Percentiles rank a stretch among this genome's conserved stretches.
These are phyloP conservation scores for Penicillium sp. DNA, from an alignment of 2,329 filamentous ascomycete species.

Conservation along the genomic window DNA sequence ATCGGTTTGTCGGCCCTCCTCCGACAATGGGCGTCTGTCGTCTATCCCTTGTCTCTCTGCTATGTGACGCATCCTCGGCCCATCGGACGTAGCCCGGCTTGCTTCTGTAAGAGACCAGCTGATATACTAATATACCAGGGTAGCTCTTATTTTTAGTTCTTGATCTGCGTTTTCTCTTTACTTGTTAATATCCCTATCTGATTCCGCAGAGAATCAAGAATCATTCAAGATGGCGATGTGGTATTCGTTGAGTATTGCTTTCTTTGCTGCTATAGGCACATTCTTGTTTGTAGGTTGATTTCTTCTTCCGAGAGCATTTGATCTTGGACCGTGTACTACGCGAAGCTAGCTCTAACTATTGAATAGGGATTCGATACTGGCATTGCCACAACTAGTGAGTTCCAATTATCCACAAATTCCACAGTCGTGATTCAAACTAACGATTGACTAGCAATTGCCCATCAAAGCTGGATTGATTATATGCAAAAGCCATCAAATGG, in stretches of 20 bases:
- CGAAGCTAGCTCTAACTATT: slow-evolving; percentile 3
- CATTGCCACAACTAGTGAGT: slow-evolving; percentile 59
- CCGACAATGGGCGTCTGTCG: slow-evolving; percentile 20
- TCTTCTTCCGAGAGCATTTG: background rate
- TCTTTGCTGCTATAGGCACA: slow-evolving; percentile 60
- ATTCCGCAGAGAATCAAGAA: slow-evolving; percentile 5
- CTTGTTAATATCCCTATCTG: background rate
- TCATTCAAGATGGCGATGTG: slow-evolving; percentile 38
- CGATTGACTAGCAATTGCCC: slow-evolving; percentile 52
- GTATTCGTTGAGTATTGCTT: slow-evolving; percentile 54
- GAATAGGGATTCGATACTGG: slow-evolving; percentile 59
- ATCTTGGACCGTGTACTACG: background rate
- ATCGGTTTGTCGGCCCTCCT: slow-evolving; percentile 27
- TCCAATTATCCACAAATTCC: background rate
- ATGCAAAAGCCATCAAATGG: slow-evolving; percentile 57
- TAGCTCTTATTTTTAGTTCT: background rate
- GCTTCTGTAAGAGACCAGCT: slow-evolving; percentile 1
- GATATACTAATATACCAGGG: slow-evolving; percentile 8
- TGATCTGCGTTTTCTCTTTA: background rate
- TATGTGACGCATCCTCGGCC: slow-evolving; percentile 20
- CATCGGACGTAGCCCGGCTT: slow-evolving; percentile 20
- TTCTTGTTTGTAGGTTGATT: slow-evolving; percentile 54
- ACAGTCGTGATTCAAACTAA: background rate
- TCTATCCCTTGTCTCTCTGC: slow-evolving; percentile 4
- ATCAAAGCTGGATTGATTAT: slow-evolving; percentile 60